Percentiles rank a stretch among this genome's conserved stretches.
Conservation (phyloP, 2,329 filamentous ascomycete species). For the Pseudogymnoascus sp. region DNA sequence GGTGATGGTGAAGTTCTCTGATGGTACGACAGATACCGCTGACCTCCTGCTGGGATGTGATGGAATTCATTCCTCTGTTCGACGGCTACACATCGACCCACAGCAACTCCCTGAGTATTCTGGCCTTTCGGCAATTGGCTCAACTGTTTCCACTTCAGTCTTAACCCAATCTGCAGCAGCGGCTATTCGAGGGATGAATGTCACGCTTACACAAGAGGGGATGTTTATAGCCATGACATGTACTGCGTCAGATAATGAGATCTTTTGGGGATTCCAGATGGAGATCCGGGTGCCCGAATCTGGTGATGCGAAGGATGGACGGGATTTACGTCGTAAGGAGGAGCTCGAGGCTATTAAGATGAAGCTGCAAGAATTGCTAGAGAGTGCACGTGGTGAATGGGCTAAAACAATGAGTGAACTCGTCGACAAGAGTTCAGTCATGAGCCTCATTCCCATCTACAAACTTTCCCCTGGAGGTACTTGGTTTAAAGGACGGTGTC, state of each 20-base stretch:
- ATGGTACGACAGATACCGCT: constrained; percentile 33
- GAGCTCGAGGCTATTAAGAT: neutral
- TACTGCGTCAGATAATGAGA: neutral
- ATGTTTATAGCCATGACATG: neutral
- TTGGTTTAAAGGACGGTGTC: constrained; percentile 32
- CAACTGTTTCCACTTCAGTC: neutral
- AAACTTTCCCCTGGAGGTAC: constrained; percentile 27
- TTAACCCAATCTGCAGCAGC: neutral
- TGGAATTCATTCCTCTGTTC: constrained; percentile 47
- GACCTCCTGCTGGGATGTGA: constrained; percentile 44
- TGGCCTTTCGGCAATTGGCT: neutral
- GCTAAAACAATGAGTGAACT: neutral
- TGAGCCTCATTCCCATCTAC: constrained; percentile 32
- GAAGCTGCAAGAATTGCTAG: neutral
- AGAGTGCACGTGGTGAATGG: neutral
- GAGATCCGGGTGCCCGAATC: neutral
- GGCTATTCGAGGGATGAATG: neutral
- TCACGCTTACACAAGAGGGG: neutral
- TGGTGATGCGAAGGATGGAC: neutral
- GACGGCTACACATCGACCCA: constrained; percentile 17
- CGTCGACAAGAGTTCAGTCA: constrained; percentile 16
- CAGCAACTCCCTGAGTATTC: neutral
- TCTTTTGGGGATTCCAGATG: neutral
- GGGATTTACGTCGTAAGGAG: neutral
- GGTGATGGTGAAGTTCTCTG: constrained; percentile 38